Evolutionary conservation across 768 basidiomycete species (phyloP), one percentile per base, ranked within the genome.

Genomic region (Chalciporus pseudorubinellus): DNA sequence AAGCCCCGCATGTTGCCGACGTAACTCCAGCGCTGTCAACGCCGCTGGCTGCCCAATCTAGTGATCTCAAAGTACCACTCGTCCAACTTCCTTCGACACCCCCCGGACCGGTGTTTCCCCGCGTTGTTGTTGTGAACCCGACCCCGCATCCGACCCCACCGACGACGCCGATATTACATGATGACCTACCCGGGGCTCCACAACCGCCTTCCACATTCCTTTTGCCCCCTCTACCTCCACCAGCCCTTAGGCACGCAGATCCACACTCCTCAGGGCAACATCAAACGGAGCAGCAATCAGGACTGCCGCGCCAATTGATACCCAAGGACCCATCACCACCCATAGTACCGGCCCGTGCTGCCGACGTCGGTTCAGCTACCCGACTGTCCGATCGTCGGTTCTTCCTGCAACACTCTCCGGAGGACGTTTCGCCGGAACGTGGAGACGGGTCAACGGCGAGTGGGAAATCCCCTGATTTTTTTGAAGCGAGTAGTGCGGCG

Each of bases 81-180:
- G 68, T 71, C 13, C 61, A 63, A 36, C 40, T 66, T 1, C 70
- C 70, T 3, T 46, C 67, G 18, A 56, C 68, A 1, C 20, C 59
- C 5, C 20, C 60, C 2, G 59, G 66, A 22, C 58, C 52, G 54
- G 68, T 48, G 60, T 73, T 79, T 28, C 84, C 84, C 13, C 74
- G 77, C 22, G 76, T 91, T 6, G 77, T 89, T 14, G 77, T 91
- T 19, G 82, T 89, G 9, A 83, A 85, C 57, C 86, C 88, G 16
- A 89, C 88, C 0, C 88, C 87, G 3, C 85, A 84, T 56, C 86
- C 84, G 1, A 91, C 89, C 1, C 88, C 89, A 7, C 89, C 89
- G 3, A 77, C 82, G 2, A 87, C 87, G 1, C 88, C 86, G 9
- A 63, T 75, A 45, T 59, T 77, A 47, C 63, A 63, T 21, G 53